Evolutionary conservation across 192 early-diverging fungal species (phyloP).

Genomic region (Rhizoclosmatium sp.): DNA sequence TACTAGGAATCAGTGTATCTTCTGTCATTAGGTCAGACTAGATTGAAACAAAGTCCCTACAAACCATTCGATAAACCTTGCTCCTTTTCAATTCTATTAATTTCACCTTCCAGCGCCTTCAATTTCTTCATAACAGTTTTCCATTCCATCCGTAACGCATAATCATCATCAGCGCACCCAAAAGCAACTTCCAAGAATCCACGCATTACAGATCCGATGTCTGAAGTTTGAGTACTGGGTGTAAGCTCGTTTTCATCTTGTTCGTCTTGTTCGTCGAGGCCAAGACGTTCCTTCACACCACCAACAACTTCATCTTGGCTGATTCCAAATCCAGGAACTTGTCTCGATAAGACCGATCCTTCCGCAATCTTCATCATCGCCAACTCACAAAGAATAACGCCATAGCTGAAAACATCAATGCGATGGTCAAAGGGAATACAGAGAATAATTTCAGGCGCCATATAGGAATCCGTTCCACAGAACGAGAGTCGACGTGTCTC

Average conservation of each 20-base stretch:
- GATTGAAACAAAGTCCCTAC: not conserved
- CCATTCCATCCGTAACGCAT: constrained; percentile 37
- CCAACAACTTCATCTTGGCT: not conserved
- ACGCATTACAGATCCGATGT: constrained; percentile 14
- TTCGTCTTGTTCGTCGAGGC: constrained; percentile 14
- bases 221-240: not conserved
- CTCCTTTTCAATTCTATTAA: constrained; percentile 37
- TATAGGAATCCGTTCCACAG: constrained; percentile 58
- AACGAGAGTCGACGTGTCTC: constrained; percentile 47
- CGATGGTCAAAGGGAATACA: constrained; percentile 48
- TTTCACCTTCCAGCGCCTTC: constrained; percentile 45
- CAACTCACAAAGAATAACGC: constrained; percentile 55
- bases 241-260: constrained; percentile 38
- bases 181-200: constrained; percentile 46
- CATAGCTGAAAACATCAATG: constrained; percentile 56
- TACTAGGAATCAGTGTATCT: constrained; percentile 4
- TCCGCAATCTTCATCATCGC: constrained; percentile 33
- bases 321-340: constrained; percentile 23
- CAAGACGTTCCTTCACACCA: not conserved
- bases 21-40: not conserved
- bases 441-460: constrained; percentile 61
- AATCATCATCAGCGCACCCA: constrained; percentile 43
- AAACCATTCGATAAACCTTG: constrained; percentile 16
- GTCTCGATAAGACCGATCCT: not conserved
- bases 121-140: constrained; percentile 50